phyloP scores from a whole-genome alignment of 2,329 filamentous ascomycete species.

The Capronia americana region DNA sequence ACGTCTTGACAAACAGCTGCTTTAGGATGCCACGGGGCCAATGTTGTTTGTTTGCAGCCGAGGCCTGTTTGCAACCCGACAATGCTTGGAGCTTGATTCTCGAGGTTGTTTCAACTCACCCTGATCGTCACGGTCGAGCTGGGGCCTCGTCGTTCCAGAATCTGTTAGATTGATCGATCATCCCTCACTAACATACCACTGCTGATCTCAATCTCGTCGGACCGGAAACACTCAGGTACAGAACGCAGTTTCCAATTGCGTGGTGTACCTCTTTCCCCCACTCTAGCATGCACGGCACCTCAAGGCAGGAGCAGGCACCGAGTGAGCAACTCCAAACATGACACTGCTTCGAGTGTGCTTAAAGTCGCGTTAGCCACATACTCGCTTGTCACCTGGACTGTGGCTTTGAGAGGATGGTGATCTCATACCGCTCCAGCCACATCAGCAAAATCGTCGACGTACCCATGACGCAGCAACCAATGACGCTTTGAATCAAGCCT shows the following conservation, averaged over 20 bases:
- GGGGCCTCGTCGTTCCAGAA: slow-evolving; percentile 22
- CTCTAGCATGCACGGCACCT: neutral
- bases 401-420: neutral
- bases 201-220: neutral
- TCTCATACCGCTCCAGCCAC: slow-evolving; percentile 14
- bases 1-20: neutral
- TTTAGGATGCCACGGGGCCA: neutral
- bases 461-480: slow-evolving; percentile 2
- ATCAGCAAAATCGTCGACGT: neutral
- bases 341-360: neutral
- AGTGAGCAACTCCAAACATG: neutral
- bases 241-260: neutral
- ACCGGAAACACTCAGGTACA: neutral
- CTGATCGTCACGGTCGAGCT: slow-evolving; percentile 20
- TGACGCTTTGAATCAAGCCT: slow-evolving; percentile 9
- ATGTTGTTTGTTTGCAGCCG: neutral
- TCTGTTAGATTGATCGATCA: slow-evolving; percentile 8
- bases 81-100: neutral
- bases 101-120: slow-evolving; percentile 10
- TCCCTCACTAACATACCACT: neutral
- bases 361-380: neutral
- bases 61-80: neutral
- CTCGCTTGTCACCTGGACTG: neutral
- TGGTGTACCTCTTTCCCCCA: neutral
- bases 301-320: neutral